These are phyloP conservation scores for Aspergillus bombycis DNA, from an alignment of 2,329 filamentous ascomycete species.

Conservation along the genomic window DNA sequence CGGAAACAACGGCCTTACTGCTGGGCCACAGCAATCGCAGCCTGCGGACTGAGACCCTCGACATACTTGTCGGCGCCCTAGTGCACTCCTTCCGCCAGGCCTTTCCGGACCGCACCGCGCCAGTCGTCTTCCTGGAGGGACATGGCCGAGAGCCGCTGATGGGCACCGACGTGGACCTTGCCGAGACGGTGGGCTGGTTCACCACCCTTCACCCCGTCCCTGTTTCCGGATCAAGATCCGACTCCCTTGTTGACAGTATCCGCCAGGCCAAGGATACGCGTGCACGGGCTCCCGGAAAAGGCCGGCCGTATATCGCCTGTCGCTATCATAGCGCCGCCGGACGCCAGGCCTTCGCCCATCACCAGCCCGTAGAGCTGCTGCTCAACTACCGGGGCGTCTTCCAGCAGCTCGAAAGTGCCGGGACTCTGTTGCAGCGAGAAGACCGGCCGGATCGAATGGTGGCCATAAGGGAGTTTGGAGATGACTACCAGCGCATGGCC, in stretches of 20 bases:
- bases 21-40: slow-evolving; percentile 13
- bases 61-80: slow-evolving; percentile 25
- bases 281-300: not conserved
- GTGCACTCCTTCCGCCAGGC: slow-evolving; percentile 20
- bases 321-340: not conserved
- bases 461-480: too few species aligned
- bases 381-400: not conserved
- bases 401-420: not conserved
- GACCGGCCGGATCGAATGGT: too few species aligned
- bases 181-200: slow-evolving; percentile 29
- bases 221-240: not conserved
- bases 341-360: not conserved
- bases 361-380: not conserved
- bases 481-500: too few species aligned
- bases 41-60: slow-evolving; percentile 23
- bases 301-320: not conserved
- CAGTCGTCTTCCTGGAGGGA: slow-evolving; percentile 26
- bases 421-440: too few species aligned
- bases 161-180: slow-evolving; percentile 21
- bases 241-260: not conserved
- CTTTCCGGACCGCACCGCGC: slow-evolving; percentile 20
- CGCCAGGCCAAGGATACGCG: not conserved
- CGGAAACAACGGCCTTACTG: slow-evolving; percentile 12
- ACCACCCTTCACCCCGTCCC: slow-evolving; percentile 16
- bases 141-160: slow-evolving; percentile 26